These are phyloP conservation scores for Penicillium coprophilum DNA, from an alignment of 495 filamentous ascomycete species.

Conservation along the genomic window DNA sequence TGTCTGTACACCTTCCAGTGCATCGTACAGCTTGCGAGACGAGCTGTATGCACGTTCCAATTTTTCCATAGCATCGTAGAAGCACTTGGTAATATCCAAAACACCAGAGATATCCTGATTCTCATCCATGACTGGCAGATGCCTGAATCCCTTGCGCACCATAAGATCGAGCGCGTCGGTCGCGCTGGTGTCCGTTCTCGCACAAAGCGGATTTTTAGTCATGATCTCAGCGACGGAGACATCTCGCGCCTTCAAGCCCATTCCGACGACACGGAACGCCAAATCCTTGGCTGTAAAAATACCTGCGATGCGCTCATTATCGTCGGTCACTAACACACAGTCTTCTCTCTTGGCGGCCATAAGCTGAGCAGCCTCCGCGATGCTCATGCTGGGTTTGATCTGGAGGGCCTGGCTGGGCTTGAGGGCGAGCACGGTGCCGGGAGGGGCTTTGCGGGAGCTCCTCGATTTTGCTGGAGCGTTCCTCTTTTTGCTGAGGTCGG, in stretches of 20 bases:
- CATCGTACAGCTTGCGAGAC: conserved; percentile 93
- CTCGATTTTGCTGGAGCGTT: conserved; percentile 71
- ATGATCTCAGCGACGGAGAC: conserved; percentile 97
- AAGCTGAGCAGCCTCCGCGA: conserved; percentile 94
- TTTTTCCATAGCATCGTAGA: conserved; percentile 99
- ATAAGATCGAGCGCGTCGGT: conserved; percentile 97
- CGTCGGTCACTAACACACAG: conserved; percentile 98
- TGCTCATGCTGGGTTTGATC: conserved; percentile 93
- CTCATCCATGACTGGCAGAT: conserved; percentile 99
- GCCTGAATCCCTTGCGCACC: conserved; percentile 96
- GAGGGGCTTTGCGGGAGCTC: conserved; percentile 87
- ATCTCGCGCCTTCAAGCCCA: conserved; percentile 84
- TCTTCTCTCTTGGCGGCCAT: conserved; percentile 99
- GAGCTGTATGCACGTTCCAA: conserved; percentile 95
- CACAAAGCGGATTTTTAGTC: conserved; percentile 98
- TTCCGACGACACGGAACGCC: conserved; percentile 92
- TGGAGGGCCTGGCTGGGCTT: conserved; percentile 94
- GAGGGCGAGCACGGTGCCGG: conserved; percentile 90
- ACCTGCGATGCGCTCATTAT: conserved; percentile 94
- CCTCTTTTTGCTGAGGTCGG: conserved; percentile 96
- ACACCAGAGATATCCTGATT: conserved; percentile 99
- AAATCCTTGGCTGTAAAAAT: conserved; percentile 99
- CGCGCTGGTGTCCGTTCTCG: conserved; percentile 94
- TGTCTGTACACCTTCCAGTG: conserved; percentile 96
- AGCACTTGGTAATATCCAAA: conserved; percentile 98